Evolutionary conservation across 2,329 filamentous ascomycete genomes (phyloP), one percentile per base, ranked within the genome.

Genomic region (Pseudogymnoascus sp.): DNA sequence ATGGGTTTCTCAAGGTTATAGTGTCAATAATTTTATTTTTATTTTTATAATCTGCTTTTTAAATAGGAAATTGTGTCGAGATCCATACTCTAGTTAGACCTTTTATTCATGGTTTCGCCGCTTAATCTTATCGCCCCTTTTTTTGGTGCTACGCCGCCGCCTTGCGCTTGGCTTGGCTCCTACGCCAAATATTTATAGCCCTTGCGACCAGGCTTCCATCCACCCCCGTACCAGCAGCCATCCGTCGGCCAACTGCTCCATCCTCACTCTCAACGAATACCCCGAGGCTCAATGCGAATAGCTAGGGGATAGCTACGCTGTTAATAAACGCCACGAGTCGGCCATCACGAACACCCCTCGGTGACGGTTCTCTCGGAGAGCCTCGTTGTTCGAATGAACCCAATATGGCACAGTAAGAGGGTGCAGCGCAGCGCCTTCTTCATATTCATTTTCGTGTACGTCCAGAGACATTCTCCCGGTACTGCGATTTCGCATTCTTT

Each of bases 381-480:
- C 58, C 38, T 8, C 19, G 38, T 38, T 38, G 36, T 41, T 25
- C 33, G 35, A 41, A 60, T 60, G 58, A 42, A 61, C 35, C 28
- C 60, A 33, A 22, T 61, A 61, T 63, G 62, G 62, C 62, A 63
- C 12, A 62, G 59, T 22, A 41, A 60, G 25, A 60, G 62, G 35
- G 60, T 63, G 38, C 62, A 62, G 60, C 62, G 62, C 35, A 52
- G 36, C 45, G 41, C 45, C 16, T n/a, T 58, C 22, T 62, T 63
- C 28, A 49, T 60, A 23, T 28, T 62, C 14, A 33, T 63, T 28
- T 58, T 62, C n/a, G 3, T 63, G 62, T 63, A 62, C 22, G 62
- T 41, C 30, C 12, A 35, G 2, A 45, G 25, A 33, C 28, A 33
- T 22, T 33, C n/a, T 8, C 8, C 8, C n/a, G n/a, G 2, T 33